Evolutionary conservation across 2,329 filamentous ascomycete species (phyloP).

Genomic region (Cercospora sp.): DNA sequence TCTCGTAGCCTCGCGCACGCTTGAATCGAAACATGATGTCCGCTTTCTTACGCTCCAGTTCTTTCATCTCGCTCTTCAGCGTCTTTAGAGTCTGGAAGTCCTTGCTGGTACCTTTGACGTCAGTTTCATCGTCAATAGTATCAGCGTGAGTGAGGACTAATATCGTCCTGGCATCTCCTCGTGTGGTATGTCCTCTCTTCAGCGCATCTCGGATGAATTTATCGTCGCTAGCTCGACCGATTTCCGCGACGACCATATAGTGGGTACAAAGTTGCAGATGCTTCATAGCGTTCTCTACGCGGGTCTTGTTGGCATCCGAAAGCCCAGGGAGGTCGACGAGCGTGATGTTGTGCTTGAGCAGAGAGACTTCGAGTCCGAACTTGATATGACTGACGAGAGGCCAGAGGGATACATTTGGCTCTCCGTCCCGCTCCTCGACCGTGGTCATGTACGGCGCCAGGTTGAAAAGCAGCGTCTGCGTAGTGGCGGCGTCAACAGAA

Average conservation of each 20-base stretch:
- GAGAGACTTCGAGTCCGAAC: conserved; percentile 21
- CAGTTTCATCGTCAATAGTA: conserved; percentile 17
- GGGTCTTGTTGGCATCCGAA: conserved; percentile 22
- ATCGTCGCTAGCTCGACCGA: not conserved
- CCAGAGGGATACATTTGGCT: conserved; percentile 13
- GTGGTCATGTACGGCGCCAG: not conserved
- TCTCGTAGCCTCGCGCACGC: not conserved
- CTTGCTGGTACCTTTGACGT: not conserved
- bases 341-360: conserved; percentile 22
- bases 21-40: not conserved
- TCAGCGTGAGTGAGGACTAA: conserved; percentile 21
- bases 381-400: conserved; percentile 26
- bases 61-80: not conserved
- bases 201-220: conserved; percentile 9
- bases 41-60: not conserved
- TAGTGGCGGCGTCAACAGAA: not conserved
- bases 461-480: not conserved
- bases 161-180: not conserved
- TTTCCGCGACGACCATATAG: not conserved
- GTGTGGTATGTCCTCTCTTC: not conserved
- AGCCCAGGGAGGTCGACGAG: conserved; percentile 29
- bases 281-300: not conserved
- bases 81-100: not conserved
- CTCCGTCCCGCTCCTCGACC: not conserved
- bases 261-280: not conserved